These are phyloP conservation scores for Phoma sp. DNA, from an alignment of 2,329 filamentous ascomycete species.

Conservation along the genomic window DNA sequence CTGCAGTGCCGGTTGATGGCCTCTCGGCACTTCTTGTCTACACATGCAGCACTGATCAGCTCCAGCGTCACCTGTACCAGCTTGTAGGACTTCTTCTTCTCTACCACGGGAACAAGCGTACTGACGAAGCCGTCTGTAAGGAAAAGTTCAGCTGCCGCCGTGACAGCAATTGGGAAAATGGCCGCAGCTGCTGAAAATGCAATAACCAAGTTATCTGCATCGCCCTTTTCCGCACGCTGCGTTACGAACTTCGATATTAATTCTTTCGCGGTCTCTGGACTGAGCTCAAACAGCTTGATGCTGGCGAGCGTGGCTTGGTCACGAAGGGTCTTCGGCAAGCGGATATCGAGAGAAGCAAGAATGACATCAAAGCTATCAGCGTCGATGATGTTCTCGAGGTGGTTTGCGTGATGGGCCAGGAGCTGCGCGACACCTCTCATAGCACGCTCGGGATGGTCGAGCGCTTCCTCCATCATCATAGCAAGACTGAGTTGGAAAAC, in stretches of 20 bases:
- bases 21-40: conserved; percentile 81
- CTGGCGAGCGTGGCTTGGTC: conserved; percentile 82
- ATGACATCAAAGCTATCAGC: conserved; percentile 82
- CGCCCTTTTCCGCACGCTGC: conserved; percentile 72
- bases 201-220: conserved; percentile 85
- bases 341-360: conserved; percentile 83
- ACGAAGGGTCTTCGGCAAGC: conserved; percentile 74
- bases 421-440: conserved; percentile 67
- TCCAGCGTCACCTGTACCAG: conserved; percentile 88
- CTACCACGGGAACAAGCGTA: conserved; percentile 76
- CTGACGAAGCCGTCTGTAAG: conserved; percentile 86
- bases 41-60: conserved; percentile 89
- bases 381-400: conserved; percentile 69
- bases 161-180: conserved; percentile 84
- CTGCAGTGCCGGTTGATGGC: conserved; percentile 84
- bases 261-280: conserved; percentile 72
- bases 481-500: conserved; percentile 81
- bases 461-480: conserved; percentile 86
- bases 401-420: conserved; percentile 60
- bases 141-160: conserved; percentile 78
- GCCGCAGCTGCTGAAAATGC: conserved; percentile 92
- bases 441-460: conserved; percentile 70
- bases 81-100: conserved; percentile 80
- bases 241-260: conserved; percentile 78
- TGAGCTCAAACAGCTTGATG: conserved; percentile 82